Conservation (phyloP, 2,329 filamentous ascomycete species). For the Alternaria sp. region DNA sequence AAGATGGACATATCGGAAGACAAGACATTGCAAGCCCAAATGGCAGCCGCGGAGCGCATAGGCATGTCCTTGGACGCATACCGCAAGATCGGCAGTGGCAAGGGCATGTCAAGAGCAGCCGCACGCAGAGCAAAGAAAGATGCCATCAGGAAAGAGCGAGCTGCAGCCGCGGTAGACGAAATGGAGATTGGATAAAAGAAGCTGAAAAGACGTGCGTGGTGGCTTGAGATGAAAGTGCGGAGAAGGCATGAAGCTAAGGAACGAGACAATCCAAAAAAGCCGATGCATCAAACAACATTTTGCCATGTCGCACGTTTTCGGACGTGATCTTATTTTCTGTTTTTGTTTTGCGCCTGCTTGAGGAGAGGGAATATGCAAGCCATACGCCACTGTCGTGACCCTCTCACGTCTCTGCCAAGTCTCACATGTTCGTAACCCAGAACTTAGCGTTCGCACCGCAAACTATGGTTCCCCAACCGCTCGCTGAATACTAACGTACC, state of each 20-base stretch:
- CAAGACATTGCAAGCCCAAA: slow-evolving; percentile 15
- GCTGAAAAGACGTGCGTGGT: neutral
- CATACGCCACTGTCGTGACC: neutral
- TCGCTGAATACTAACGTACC: neutral
- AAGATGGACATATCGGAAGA: slow-evolving; percentile 9
- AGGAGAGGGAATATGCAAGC: too few species aligned
- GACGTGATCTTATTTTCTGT: neutral
- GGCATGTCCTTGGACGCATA: slow-evolving; percentile 21
- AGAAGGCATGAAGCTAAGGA: neutral
- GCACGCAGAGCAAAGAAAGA: slow-evolving; percentile 9
- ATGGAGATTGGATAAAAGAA: slow-evolving; percentile 14
- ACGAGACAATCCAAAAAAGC: neutral
- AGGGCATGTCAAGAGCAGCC: slow-evolving; percentile 2
- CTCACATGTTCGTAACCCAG: neutral
- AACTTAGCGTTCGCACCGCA: neutral
- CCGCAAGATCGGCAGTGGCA: slow-evolving; percentile 7
- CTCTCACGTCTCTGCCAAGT: neutral
- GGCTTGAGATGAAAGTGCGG: neutral
- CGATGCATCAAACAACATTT: neutral
- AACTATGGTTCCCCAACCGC: neutral
- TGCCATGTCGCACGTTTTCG: neutral
- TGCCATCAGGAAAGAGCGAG: neutral
- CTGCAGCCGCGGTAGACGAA: slow-evolving; percentile 3
- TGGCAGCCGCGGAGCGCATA: slow-evolving; percentile 21
- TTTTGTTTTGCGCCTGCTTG: too few species aligned